phyloP scores from a whole-genome alignment of 2,329 filamentous ascomycete species.

The Chrysoporthe cubensis region DNA sequence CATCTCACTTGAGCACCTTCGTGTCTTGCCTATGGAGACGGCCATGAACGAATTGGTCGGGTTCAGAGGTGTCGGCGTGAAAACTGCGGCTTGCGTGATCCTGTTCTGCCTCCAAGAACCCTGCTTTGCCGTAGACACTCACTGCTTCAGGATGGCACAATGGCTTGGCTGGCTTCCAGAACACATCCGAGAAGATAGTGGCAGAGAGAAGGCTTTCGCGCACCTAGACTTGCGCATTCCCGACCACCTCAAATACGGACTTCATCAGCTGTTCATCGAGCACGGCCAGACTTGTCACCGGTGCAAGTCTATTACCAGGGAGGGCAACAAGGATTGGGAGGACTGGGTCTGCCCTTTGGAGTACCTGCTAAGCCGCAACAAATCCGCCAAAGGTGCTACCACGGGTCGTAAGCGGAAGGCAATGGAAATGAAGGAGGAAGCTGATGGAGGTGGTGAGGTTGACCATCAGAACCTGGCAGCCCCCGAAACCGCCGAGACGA shows the following conservation, averaged over 20 bases:
- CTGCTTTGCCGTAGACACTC: conserved; percentile 62
- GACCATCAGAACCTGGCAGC: background rate
- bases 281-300: conserved; percentile 55
- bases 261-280: conserved; percentile 59
- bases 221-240: conserved; percentile 59
- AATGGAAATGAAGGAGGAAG: background rate
- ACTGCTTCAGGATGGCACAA: conserved; percentile 55
- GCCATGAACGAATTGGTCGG: conserved; percentile 55
- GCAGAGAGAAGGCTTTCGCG: conserved; percentile 49
- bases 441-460: background rate
- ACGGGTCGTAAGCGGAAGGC: background rate
- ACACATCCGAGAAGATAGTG: conserved; percentile 41
- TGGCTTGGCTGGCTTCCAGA: conserved; percentile 61
- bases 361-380: conserved; percentile 39
- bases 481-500: background rate
- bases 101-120: conserved; percentile 58
- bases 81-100: conserved; percentile 61
- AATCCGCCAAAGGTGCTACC: conserved; percentile 9
- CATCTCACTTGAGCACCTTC: conserved; percentile 60
- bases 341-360: conserved; percentile 51
- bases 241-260: conserved; percentile 56
- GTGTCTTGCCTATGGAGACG: conserved; percentile 47
- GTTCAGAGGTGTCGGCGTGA: conserved; percentile 59
- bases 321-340: conserved; percentile 65
- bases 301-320: conserved; percentile 56